phyloP scores from a whole-genome alignment of 495 filamentous ascomycete genomes.

The Neurospora sp. region DNA sequence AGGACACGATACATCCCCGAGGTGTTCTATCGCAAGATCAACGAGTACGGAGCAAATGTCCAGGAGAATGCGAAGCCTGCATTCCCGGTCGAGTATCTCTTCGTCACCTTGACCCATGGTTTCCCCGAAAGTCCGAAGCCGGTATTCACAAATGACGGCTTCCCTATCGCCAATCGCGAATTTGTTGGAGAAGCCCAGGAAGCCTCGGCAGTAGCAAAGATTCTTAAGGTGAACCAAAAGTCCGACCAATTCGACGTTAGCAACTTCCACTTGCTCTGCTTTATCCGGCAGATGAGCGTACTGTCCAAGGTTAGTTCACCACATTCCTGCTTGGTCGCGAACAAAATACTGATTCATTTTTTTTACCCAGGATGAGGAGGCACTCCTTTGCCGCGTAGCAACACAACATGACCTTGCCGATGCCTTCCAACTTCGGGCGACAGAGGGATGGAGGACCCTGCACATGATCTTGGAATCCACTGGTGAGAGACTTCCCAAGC shows the following conservation, averaged over 20 bases:
- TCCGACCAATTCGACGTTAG: slow-evolving; percentile 61
- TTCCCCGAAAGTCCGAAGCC: slow-evolving; percentile 76
- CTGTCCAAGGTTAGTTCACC: slow-evolving; percentile 57
- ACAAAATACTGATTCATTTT: neutral
- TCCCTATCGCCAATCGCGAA: slow-evolving; percentile 87
- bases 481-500: slow-evolving; percentile 91
- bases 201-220: slow-evolving; percentile 31
- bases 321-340: neutral
- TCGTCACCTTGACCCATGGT: slow-evolving; percentile 92
- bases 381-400: slow-evolving; percentile 75
- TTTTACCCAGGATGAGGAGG: slow-evolving; percentile 67
- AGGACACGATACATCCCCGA: slow-evolving; percentile 88
- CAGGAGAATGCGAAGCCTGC: slow-evolving; percentile 94
- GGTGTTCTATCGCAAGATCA: slow-evolving; percentile 91
- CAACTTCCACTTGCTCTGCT: slow-evolving; percentile 89
- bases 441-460: slow-evolving; percentile 85
- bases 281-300: slow-evolving; percentile 68
- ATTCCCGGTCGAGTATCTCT: slow-evolving; percentile 93
- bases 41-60: slow-evolving; percentile 92
- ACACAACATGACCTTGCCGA: slow-evolving; percentile 66
- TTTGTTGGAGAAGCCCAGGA: slow-evolving; percentile 74
- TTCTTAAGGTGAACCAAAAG: slow-evolving; percentile 34
- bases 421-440: slow-evolving; percentile 70
- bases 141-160: slow-evolving; percentile 56
- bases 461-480: slow-evolving; percentile 86